Conservation (phyloP, 495 filamentous ascomycete species). For the Daldinia concentrica region DNA sequence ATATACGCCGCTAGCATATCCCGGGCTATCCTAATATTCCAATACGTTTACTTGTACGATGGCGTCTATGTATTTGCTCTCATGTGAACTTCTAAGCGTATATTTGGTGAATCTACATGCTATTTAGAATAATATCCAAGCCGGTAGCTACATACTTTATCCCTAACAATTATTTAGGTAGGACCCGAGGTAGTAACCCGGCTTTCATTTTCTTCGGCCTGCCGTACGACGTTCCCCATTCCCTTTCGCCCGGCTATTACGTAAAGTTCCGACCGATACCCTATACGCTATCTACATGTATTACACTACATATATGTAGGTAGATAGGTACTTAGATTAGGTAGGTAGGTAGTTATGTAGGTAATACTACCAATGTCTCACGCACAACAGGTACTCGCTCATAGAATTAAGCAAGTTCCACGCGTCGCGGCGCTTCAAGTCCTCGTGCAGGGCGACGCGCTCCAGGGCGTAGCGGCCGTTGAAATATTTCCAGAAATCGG, state of each 20-base stretch:
- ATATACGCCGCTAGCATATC: slow-evolving; percentile 33
- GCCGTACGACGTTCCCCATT: neutral
- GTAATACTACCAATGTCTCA: slow-evolving; percentile 63
- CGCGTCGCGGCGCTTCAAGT: slow-evolving; percentile 83
- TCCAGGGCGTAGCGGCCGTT: slow-evolving; percentile 89
- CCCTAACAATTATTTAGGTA: neutral
- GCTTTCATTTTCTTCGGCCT: neutral
- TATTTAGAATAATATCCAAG: neutral
- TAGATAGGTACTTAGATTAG: too few species aligned
- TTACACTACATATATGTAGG: neutral
- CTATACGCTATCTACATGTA: neutral
- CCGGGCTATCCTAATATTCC: slow-evolving; percentile 35
- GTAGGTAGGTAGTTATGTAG: neutral
- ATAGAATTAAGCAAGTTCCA: slow-evolving; percentile 72
- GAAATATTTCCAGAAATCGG: slow-evolving; percentile 77
- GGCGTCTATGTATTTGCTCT: neutral
- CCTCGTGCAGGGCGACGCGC: slow-evolving; percentile 82
- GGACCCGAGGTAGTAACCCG: neutral
- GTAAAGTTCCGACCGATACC: neutral
- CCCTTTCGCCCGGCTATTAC: neutral
- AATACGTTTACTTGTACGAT: slow-evolving; percentile 12
- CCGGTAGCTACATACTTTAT: neutral
- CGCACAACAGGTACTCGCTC: slow-evolving; percentile 64
- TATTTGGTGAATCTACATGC: neutral
- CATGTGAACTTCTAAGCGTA: neutral